Percentiles rank a stretch among this genome's conserved stretches.
Evolutionary conservation across 129 eudicot genomes (phyloP).

Genomic region (Chrysanthemum lavandulifolium): DNA sequence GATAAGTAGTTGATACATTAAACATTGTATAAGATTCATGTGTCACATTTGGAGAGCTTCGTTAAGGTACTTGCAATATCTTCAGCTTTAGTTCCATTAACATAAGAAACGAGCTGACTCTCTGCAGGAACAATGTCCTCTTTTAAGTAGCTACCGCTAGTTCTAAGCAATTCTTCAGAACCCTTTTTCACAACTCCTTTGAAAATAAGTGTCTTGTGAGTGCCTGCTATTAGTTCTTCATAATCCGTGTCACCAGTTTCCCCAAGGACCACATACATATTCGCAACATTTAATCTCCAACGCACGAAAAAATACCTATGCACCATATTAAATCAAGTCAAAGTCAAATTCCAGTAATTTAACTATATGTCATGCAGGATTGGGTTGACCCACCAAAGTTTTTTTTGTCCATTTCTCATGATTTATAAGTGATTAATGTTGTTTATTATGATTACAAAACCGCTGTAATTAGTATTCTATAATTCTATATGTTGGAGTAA

Average conservation of each 20-base stretch:
- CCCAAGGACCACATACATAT: conserved; percentile 79
- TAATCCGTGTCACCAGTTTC: conserved; percentile 95
- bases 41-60: conserved; percentile 45
- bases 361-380: not conserved
- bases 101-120: conserved; percentile 54
- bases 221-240: conserved; percentile 80
- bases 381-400: too few relatives aligned
- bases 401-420: too few relatives aligned
- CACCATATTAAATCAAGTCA: not conserved
- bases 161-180: conserved; percentile 73
- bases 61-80: conserved; percentile 57
- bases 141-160: conserved; percentile 65
- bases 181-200: conserved; percentile 76
- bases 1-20: not conserved
- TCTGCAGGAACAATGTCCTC: conserved; percentile 81
- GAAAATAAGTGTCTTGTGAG: conserved; percentile 79
- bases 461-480: too few relatives aligned
- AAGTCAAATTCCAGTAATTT: not conserved
- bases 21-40: conserved; percentile 29
- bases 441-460: too few relatives aligned
- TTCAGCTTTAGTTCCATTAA: conserved; percentile 44
- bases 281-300: conserved; percentile 89
- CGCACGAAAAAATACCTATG: conserved; percentile 85
- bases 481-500: too few relatives aligned
- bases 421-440: too few relatives aligned